Evolutionary conservation across 129 eudicot genomes (phyloP).

Genomic region (Erigeron canadensis): DNA sequence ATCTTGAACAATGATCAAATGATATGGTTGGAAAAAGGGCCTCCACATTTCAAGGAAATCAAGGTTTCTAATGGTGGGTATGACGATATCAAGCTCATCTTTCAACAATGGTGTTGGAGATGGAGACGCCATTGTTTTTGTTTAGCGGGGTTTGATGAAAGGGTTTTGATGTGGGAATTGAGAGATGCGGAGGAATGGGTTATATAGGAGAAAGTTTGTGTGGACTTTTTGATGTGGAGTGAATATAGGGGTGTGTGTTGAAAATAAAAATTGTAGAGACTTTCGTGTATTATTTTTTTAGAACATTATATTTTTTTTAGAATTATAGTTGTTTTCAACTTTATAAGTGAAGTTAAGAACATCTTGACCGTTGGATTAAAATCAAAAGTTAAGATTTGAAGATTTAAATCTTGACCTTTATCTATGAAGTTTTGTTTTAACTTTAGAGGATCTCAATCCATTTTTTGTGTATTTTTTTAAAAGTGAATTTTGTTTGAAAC

Average conservation of each 20-base stretch:
- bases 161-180: not conserved
- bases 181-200: not conserved
- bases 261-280: too few species aligned
- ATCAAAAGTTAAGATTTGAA: too few species aligned
- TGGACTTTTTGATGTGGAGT: slow-evolving; percentile 1
- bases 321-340: too few species aligned
- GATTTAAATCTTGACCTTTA: too few species aligned
- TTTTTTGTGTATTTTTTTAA: too few species aligned
- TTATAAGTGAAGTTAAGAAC: too few species aligned
- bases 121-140: slow-evolving; percentile 30
- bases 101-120: slow-evolving; percentile 38
- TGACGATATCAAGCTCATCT: slow-evolving; percentile 51
- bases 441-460: too few species aligned
- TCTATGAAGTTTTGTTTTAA: too few species aligned
- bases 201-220: not conserved
- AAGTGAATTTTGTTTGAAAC: too few species aligned
- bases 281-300: too few species aligned
- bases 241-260: not conserved
- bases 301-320: too few species aligned
- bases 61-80: slow-evolving; percentile 63
- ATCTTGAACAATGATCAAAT: slow-evolving; percentile 57
- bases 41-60: slow-evolving; percentile 71
- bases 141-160: not conserved
- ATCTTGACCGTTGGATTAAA: too few species aligned
- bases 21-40: slow-evolving; percentile 51